Conservation (phyloP, 768 basidiomycete species). For the Fomitopsis pulvina region DNA sequence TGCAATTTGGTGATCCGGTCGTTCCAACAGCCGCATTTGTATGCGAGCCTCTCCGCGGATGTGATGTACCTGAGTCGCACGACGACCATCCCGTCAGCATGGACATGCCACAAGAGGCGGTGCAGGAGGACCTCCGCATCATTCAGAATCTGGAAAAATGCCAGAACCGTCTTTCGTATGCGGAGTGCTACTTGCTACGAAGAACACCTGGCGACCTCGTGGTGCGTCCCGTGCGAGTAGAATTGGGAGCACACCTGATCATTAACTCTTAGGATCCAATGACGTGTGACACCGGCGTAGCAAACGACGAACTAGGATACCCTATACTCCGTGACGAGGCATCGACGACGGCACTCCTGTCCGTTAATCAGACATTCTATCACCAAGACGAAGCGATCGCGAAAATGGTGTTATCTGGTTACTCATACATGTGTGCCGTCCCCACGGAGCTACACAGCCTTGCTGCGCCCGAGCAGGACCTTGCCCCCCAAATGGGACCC, state of each 20-base stretch:
- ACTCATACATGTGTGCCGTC: background rate
- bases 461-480: background rate
- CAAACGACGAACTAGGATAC: slow-evolving; percentile 15
- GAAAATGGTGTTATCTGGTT: slow-evolving; percentile 1
- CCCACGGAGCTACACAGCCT: background rate
- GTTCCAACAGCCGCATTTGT: background rate
- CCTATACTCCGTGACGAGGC: slow-evolving; percentile 5
- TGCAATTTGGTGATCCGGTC: slow-evolving; percentile 7
- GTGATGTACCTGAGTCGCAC: background rate
- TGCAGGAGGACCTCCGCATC: background rate
- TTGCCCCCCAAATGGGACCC: slow-evolving; percentile 7
- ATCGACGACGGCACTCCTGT: slow-evolving; percentile 2
- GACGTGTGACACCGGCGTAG: slow-evolving; percentile 3
- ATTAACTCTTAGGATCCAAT: slow-evolving; percentile 8
- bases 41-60: background rate
- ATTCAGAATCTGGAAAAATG: background rate
- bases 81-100: background rate
- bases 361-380: slow-evolving; percentile 11
- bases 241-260: background rate
- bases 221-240: background rate
- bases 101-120: background rate
- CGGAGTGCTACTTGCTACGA: background rate
- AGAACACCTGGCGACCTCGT: background rate
- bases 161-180: background rate
- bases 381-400: slow-evolving; percentile 8